These are phyloP conservation scores for Penicillium longicatenatum DNA, from an alignment of 495 filamentous ascomycete genomes.

Conservation along the genomic window DNA sequence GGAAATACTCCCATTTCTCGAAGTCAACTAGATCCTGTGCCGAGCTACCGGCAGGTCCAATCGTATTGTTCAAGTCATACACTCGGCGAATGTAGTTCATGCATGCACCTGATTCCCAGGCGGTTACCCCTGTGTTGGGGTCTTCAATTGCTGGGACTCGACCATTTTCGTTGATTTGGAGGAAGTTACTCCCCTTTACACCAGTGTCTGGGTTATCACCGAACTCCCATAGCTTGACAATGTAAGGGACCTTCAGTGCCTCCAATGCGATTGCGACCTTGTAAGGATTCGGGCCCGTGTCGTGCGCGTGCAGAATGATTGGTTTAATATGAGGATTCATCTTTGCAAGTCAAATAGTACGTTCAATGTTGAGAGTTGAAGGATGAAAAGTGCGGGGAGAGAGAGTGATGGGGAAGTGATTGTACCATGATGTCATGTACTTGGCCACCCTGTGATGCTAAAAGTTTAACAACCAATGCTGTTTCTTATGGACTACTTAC, in stretches of 20 bases:
- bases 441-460: not conserved
- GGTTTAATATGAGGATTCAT: constrained; percentile 25
- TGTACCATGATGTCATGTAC: constrained; percentile 23
- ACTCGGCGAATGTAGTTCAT: constrained; percentile 42
- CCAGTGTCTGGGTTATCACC: constrained; percentile 42
- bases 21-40: constrained; percentile 47
- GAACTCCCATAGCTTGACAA: constrained; percentile 63
- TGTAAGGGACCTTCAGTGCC: constrained; percentile 69
- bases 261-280: constrained; percentile 81
- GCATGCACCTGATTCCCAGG: constrained; percentile 43
- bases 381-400: not conserved
- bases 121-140: constrained; percentile 44
- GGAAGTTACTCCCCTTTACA: constrained; percentile 70
- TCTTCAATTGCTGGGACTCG: constrained; percentile 73
- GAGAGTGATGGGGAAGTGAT: constrained; percentile 8
- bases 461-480: not conserved
- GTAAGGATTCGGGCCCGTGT: constrained; percentile 45
- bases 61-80: constrained; percentile 30
- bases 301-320: constrained; percentile 41
- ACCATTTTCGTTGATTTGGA: constrained; percentile 86
- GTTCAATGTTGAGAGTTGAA: not conserved
- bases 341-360: not conserved
- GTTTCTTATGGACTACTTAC: not conserved
- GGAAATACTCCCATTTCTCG: constrained; percentile 51
- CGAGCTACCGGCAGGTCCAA: constrained; percentile 29